phyloP scores from a whole-genome alignment of 352 stramenopile genomes.

The Phytophthora macrochlamydospora region DNA sequence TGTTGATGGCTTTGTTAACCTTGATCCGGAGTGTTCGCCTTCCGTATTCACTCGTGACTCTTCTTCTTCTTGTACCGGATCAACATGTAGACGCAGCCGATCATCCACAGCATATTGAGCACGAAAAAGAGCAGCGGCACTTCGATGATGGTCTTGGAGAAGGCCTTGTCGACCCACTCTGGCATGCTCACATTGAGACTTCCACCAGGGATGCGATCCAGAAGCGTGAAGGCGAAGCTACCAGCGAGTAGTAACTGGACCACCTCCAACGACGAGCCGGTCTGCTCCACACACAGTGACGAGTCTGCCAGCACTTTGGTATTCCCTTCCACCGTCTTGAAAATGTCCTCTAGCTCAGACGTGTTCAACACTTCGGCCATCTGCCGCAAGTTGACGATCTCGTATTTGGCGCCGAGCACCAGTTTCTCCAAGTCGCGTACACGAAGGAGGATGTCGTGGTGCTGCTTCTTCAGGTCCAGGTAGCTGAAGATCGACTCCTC shows the following conservation, averaged over 20 bases:
- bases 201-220: conserved; percentile 93
- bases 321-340: conserved; percentile 89
- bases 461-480: conserved; percentile 88
- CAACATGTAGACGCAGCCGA: conserved; percentile 58
- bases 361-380: conserved; percentile 90
- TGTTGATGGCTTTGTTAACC: conserved; percentile 53
- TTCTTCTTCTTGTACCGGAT: conserved; percentile 62
- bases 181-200: conserved; percentile 89
- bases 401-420: conserved; percentile 86
- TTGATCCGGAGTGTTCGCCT: conserved; percentile 86
- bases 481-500: conserved; percentile 91
- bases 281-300: conserved; percentile 67
- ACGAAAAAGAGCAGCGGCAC: conserved; percentile 82
- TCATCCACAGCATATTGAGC: conserved; percentile 91
- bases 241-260: conserved; percentile 91
- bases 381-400: conserved; percentile 92
- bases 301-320: conserved; percentile 87
- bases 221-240: conserved; percentile 91
- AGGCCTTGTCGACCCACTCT: conserved; percentile 61
- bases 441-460: conserved; percentile 89
- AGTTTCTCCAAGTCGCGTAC: conserved; percentile 94
- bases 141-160: conserved; percentile 57
- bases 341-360: conserved; percentile 90
- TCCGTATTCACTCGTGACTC: conserved; percentile 72
- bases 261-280: conserved; percentile 80